A percentile compares a stretch with the other conserved stretches of the same genome.
phyloP scores from a whole-genome alignment of 2,329 filamentous ascomycete species.

The Stylonectria norvegica region DNA sequence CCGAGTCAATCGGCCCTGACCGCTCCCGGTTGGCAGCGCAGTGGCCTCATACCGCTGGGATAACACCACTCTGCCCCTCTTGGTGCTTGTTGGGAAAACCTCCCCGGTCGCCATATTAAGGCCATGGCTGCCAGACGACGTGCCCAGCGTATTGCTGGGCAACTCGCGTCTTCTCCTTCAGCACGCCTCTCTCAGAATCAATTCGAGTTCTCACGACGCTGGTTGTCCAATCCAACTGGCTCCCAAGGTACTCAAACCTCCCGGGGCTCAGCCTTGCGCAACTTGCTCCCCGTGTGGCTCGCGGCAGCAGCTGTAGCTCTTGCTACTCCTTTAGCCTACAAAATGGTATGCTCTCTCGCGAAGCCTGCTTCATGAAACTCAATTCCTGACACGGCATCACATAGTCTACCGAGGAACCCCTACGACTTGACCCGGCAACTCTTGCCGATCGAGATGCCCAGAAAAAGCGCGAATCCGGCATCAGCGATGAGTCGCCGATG shows the following conservation, averaged over 20 bases:
- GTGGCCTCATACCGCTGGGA: constrained; percentile 22
- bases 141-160: constrained; percentile 29
- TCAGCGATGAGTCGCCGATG: constrained; percentile 83
- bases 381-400: constrained; percentile 13
- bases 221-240: constrained; percentile 24
- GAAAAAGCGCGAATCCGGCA: constrained; percentile 65
- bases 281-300: constrained; percentile 27
- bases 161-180: constrained; percentile 26
- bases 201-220: constrained; percentile 26
- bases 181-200: constrained; percentile 22
- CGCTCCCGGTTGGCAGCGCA: constrained; percentile 15
- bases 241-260: constrained; percentile 17
- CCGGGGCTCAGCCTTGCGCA: constrained; percentile 15
- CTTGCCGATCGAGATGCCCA: constrained; percentile 84
- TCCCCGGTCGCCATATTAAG: constrained; percentile 19
- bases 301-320: constrained; percentile 47
- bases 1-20: constrained; percentile 23
- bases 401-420: constrained; percentile 41
- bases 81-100: background rate
- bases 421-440: constrained; percentile 58
- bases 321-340: constrained; percentile 53
- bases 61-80: constrained; percentile 20
- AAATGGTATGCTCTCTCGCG: constrained; percentile 46
- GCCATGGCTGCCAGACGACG: constrained; percentile 32
- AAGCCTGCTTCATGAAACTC: background rate